These are phyloP conservation scores for Rosa hybrid DNA, from an alignment of 331 rosid species.

Conservation along the genomic window DNA sequence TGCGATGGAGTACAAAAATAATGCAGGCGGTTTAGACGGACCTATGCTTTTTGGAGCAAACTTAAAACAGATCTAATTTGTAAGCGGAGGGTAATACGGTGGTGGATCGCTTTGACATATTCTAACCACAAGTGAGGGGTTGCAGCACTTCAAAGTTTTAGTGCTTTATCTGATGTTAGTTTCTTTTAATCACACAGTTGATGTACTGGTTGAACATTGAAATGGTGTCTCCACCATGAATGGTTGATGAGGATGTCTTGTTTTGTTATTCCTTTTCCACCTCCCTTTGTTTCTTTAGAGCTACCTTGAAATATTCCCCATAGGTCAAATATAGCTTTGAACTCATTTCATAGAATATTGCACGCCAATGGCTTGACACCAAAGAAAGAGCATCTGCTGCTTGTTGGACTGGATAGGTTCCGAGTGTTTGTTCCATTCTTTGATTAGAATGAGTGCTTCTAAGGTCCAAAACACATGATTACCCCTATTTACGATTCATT, in stretches of 20 bases:
- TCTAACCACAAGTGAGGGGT: slow-evolving; percentile 12
- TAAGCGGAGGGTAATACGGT: slow-evolving; percentile 12
- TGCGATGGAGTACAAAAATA: background rate
- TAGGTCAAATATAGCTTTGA: background rate
- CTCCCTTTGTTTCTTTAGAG: background rate
- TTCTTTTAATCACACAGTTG: background rate
- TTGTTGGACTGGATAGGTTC: background rate
- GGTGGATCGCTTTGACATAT: slow-evolving; percentile 14
- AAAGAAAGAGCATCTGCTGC: background rate
- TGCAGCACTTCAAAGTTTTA: background rate
- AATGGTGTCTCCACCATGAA: slow-evolving; percentile 1
- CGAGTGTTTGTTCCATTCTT: background rate
- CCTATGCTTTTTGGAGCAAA: slow-evolving; percentile 24
- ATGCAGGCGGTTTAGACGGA: background rate
- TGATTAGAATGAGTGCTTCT: background rate
- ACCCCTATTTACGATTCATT: background rate
- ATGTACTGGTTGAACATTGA: background rate
- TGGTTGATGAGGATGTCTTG: background rate
- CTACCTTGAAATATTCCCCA: background rate
- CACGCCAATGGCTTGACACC: background rate
- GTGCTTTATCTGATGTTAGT: slow-evolving; percentile 9
- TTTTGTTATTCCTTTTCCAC: background rate
- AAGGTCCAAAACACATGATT: background rate
- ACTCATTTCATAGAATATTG: background rate
- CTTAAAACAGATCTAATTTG: slow-evolving; percentile 1